Evolutionary conservation across 2,329 filamentous ascomycete genomes (phyloP).

Genomic region (Colletotrichum lindemuthianum): DNA sequence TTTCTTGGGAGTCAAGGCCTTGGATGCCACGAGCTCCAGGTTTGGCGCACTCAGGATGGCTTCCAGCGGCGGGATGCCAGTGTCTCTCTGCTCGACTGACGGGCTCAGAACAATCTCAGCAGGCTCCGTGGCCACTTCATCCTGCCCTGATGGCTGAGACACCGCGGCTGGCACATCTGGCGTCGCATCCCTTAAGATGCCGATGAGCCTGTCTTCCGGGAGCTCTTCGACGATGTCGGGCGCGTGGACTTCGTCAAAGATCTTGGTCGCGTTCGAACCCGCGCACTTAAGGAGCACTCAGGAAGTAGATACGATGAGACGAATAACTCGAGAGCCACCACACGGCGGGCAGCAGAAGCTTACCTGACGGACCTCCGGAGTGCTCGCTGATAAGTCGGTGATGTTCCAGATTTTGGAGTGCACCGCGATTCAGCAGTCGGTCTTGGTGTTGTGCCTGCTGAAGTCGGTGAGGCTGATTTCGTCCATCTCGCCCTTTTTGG

Average conservation of each 20-base stretch:
- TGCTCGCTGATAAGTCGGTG: conserved; percentile 64
- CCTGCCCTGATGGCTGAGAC: conserved; percentile 53
- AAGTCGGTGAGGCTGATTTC: conserved; percentile 49
- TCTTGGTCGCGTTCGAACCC: conserved; percentile 47
- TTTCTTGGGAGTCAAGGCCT: conserved; percentile 38
- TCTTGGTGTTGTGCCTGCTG: conserved; percentile 56
- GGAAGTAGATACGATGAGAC: conserved; percentile 42
- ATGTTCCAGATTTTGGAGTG: conserved; percentile 76
- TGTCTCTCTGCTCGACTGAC: conserved; percentile 56
- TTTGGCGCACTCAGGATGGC: conserved; percentile 48
- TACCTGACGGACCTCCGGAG: conserved; percentile 49
- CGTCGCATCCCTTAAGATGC: conserved; percentile 47
- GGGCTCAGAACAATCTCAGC: not conserved
- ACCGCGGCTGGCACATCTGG: conserved; percentile 46
- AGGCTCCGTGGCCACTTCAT: conserved; percentile 40
- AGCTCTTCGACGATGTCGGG: conserved; percentile 43
- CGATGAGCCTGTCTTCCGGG: conserved; percentile 40
- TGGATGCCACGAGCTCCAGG: conserved; percentile 47
- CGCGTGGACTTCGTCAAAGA: conserved; percentile 47
- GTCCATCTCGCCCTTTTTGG: not conserved
- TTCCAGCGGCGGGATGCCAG: conserved; percentile 50
- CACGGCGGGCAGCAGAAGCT: conserved; percentile 11
- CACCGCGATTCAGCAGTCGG: conserved; percentile 74
- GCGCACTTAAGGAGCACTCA: conserved; percentile 55
- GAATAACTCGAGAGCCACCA: not conserved